A percentile compares a stretch with the other conserved stretches of the same genome.
phyloP scores from a whole-genome alignment of 257 asterid genomes.

The Osmanthus fragrans region DNA sequence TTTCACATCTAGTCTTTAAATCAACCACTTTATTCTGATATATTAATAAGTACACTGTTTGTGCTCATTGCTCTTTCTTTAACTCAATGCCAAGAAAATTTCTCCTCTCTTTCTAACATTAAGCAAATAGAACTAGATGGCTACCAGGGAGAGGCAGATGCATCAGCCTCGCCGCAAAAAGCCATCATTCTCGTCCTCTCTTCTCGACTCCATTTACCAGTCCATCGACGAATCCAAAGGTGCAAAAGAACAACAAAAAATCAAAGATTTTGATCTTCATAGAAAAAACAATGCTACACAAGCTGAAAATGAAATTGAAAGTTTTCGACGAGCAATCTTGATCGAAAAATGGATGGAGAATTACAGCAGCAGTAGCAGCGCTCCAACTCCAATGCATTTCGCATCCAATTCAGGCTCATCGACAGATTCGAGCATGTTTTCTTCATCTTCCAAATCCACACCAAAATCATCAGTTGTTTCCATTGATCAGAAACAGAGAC shows the following conservation, averaged over 20 bases:
- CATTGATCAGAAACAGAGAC: constrained; percentile 8
- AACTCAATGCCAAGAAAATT: not conserved
- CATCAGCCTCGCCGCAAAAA: constrained; percentile 48
- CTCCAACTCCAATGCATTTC: constrained; percentile 33
- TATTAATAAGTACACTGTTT: not conserved
- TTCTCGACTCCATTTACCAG: constrained; percentile 77
- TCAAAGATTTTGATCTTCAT: not conserved
- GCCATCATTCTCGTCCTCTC: constrained; percentile 79
- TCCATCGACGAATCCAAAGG: constrained; percentile 62
- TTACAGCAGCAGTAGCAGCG: constrained; percentile 18
- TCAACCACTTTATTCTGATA: not conserved
- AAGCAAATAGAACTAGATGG: constrained; percentile 20
- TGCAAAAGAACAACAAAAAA: constrained; percentile 4
- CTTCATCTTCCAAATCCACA: constrained; percentile 51
- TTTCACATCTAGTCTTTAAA: not conserved
- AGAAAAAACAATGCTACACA: constrained; percentile 33
- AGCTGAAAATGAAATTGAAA: constrained; percentile 57
- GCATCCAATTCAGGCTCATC: constrained; percentile 62
- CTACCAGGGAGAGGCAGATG: constrained; percentile 37
- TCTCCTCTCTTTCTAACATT: not conserved
- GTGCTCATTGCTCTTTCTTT: not conserved
- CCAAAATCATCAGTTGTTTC: constrained; percentile 33
- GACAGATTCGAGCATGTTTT: constrained; percentile 63
- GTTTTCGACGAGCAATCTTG: constrained; percentile 69
- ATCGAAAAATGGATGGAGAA: constrained; percentile 85